These are phyloP conservation scores for Cucumis sativus DNA, from an alignment of 306 rosid species.

Conservation along the genomic window DNA sequence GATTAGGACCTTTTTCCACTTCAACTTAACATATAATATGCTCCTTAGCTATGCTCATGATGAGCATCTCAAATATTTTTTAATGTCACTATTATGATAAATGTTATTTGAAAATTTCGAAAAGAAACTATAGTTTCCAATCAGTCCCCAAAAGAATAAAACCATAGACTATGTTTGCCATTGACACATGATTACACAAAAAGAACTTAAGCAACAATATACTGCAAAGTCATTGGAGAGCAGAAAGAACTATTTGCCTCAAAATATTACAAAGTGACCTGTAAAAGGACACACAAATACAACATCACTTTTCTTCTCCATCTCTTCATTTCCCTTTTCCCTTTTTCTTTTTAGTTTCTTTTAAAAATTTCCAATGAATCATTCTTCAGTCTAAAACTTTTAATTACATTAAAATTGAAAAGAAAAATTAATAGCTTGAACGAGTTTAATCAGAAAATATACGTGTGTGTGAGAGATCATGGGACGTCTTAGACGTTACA, in stretches of 20 bases:
- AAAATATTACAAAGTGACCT: not conserved
- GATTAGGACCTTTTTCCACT: no score
- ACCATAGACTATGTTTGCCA: not conserved
- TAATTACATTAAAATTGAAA: not conserved
- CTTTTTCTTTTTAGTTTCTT: not conserved
- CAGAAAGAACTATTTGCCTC: not conserved
- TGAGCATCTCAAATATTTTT: not conserved
- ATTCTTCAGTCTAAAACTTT: not conserved
- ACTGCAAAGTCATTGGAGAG: not conserved
- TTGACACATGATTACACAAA: not conserved
- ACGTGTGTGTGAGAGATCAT: no score
- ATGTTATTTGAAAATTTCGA: no score
- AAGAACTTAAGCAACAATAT: not conserved
- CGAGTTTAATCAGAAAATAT: not conserved
- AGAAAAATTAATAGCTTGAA: not conserved
- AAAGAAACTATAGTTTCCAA: not conserved
- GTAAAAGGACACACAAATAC: not conserved
- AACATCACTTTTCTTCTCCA: not conserved
- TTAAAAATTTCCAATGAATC: not conserved
- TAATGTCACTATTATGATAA: not conserved
- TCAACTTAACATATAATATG: no score
- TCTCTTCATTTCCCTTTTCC: not conserved
- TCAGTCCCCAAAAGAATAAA: not conserved
- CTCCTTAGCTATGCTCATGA: not conserved
- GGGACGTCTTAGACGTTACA: not conserved